Evolutionary conservation across 2,329 filamentous ascomycete genomes (phyloP).

Genomic region (Hypomyces rosellus): DNA sequence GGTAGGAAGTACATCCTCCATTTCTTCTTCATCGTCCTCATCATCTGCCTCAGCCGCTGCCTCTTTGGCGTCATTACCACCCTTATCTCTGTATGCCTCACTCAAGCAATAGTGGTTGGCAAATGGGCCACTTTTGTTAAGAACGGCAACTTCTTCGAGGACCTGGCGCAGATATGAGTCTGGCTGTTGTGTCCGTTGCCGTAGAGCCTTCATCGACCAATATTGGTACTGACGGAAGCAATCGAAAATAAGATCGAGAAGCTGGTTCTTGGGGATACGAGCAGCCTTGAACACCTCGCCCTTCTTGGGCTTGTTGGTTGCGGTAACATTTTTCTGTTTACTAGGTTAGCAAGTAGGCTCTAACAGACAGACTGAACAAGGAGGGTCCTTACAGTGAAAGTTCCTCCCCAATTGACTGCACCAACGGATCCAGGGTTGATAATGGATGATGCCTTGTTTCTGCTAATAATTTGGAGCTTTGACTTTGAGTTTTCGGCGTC

Average conservation of each 20-base stretch:
- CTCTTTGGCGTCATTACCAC: slow-evolving; percentile 41
- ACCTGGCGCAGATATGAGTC: slow-evolving; percentile 88
- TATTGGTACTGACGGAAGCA: slow-evolving; percentile 83
- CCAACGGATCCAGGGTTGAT: slow-evolving; percentile 48
- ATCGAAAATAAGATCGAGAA: slow-evolving; percentile 77
- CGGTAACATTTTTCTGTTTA: slow-evolving; percentile 46
- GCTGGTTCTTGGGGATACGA: slow-evolving; percentile 81
- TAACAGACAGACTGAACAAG: slow-evolving; percentile 2
- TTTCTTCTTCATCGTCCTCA: slow-evolving; percentile 62
- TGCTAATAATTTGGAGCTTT: slow-evolving; percentile 45
- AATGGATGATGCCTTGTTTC: slow-evolving; percentile 43
- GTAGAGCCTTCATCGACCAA: slow-evolving; percentile 88
- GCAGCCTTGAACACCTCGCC: slow-evolving; percentile 73
- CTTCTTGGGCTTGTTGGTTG: slow-evolving; percentile 51
- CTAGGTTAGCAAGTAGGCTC: slow-evolving; percentile 13
- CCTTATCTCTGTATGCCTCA: slow-evolving; percentile 42
- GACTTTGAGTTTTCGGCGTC: slow-evolving; percentile 45
- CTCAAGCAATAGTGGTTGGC: slow-evolving; percentile 81
- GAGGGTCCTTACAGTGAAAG: slow-evolving; percentile 50
- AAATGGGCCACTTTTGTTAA: slow-evolving; percentile 78
- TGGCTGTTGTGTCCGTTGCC: slow-evolving; percentile 71
- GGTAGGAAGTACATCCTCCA: slow-evolving; percentile 64
- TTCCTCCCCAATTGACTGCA: slow-evolving; percentile 32
- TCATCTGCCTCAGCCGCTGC: slow-evolving; percentile 53
- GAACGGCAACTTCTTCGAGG: slow-evolving; percentile 72